phyloP scores from a whole-genome alignment of 352 stramenopile species.

The Blastocystis hominis region DNA sequence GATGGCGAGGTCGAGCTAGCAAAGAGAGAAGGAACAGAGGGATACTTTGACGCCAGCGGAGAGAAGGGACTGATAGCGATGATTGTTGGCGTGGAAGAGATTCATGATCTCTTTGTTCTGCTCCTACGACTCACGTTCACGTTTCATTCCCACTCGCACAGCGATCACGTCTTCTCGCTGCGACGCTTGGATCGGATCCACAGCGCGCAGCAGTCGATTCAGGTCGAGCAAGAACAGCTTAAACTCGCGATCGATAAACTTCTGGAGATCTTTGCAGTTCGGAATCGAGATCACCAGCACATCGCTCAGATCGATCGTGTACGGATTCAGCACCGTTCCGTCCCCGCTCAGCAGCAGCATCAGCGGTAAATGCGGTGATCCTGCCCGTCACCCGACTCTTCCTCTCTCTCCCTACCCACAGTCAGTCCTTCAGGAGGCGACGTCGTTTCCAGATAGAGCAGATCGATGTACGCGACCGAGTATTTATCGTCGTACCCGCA shows the following conservation, averaged over 20 bases:
- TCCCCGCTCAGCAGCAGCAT: background rate
- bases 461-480: constrained; percentile 35
- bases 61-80: constrained; percentile 10
- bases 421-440: background rate
- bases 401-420: background rate
- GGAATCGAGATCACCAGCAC: constrained; percentile 12
- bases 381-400: no score
- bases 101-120: constrained; percentile 43
- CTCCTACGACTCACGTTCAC: background rate
- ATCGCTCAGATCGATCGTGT: constrained; percentile 13
- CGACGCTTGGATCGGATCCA: background rate
- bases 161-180: background rate
- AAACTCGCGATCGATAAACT: constrained; percentile 38
- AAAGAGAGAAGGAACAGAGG: background rate
- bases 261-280: constrained; percentile 37
- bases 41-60: constrained; percentile 8
- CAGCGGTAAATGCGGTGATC: background rate
- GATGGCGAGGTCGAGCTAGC: background rate
- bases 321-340: background rate
- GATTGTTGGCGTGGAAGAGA: constrained; percentile 32
- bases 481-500: constrained; percentile 45
- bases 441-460: constrained; percentile 14
- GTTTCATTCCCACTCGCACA: background rate
- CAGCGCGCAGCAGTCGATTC: background rate
- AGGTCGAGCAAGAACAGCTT: constrained; percentile 26